These are phyloP conservation scores for Wallacemonas sp. DNA, from an alignment of 208 protist genomes.

Conservation along the genomic window DNA sequence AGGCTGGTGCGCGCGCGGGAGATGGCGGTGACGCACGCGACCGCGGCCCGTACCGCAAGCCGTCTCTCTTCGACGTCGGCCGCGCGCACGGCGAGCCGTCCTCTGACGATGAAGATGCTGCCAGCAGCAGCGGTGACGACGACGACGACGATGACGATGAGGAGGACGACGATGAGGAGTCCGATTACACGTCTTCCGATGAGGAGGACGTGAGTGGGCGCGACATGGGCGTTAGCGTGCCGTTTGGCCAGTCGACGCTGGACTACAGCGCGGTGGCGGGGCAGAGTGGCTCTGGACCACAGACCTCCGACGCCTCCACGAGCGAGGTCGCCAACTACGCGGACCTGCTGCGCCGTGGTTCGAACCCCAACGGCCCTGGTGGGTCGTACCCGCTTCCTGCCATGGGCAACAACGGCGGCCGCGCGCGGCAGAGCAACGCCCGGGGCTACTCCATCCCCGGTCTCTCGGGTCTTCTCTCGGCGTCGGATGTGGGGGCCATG, in stretches of 20 bases:
- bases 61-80: conserved; percentile 21
- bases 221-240: conserved; percentile 7
- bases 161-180: conserved; percentile 14
- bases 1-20: neutral
- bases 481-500: conserved; percentile 3
- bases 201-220: conserved; percentile 2
- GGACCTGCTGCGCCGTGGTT: neutral
- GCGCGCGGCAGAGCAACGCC: neutral
- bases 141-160: conserved; percentile 13
- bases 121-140: neutral
- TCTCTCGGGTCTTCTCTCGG: conserved; percentile 4
- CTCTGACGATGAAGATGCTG: conserved; percentile 16
- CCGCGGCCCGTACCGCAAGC: neutral
- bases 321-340: conserved; percentile 1
- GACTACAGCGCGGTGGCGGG: conserved; percentile 11
- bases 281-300: neutral
- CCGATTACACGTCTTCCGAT: neutral
- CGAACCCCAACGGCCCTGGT: neutral
- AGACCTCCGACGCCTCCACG: neutral
- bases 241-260: neutral
- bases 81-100: conserved; percentile 11
- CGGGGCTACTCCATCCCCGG: conserved; percentile 12
- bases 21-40: neutral
- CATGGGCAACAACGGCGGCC: neutral
- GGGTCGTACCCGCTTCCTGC: neutral